A percentile compares a stretch with the other conserved stretches of the same genome.
phyloP scores from a whole-genome alignment of 345 rosid genomes.

The Eucalyptus caleyi region DNA sequence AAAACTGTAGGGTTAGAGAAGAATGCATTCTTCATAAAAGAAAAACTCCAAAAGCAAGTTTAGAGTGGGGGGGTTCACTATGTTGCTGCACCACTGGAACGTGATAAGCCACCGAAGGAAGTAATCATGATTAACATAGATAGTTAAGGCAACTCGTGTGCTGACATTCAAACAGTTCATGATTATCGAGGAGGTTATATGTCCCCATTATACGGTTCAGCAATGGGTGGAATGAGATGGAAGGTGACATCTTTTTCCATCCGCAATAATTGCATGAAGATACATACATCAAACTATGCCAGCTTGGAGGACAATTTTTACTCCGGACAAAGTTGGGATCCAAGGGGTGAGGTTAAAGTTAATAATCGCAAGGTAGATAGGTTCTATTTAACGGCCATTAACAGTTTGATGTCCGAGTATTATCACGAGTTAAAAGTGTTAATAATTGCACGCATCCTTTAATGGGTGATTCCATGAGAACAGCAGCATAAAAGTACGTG shows the following conservation, averaged over 20 bases:
- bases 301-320: background rate
- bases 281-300: background rate
- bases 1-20: background rate
- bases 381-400: background rate
- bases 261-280: background rate
- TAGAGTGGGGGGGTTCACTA: background rate
- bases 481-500: background rate
- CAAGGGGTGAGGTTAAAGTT: background rate
- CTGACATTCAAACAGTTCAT: background rate
- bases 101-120: background rate
- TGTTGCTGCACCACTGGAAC: background rate
- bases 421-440: background rate
- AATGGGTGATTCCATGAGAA: background rate
- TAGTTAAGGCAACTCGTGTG: background rate
- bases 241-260: background rate
- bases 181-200: background rate
- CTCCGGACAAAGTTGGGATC: background rate
- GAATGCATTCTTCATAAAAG: background rate
- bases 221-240: background rate
- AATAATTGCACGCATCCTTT: background rate
- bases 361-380: background rate
- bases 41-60: background rate
- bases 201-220: background rate
- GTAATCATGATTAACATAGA: background rate
- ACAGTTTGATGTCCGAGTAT: background rate